These are phyloP conservation scores for Paramecium tetraurelia DNA, from an alignment of 73 alveolate species.

Conservation along the genomic window DNA sequence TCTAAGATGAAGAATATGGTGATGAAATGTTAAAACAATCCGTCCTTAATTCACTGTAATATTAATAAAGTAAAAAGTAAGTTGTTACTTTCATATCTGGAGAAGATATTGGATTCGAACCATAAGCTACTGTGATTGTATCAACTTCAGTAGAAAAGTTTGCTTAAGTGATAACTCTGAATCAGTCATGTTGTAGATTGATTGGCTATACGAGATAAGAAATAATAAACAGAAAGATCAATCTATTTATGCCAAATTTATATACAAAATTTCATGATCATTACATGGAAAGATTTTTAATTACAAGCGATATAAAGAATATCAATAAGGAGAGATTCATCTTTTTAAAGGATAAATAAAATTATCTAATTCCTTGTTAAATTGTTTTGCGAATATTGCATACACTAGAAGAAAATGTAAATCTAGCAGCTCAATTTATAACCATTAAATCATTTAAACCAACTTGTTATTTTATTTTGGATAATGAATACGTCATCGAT, in stretches of 20 bases:
- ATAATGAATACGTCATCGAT: not conserved
- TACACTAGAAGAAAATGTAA: not conserved
- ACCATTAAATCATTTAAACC: not conserved
- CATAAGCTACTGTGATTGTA: not conserved
- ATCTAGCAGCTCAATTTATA: not conserved
- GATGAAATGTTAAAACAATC: conserved; percentile 72
- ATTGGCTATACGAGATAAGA: conserved; percentile 2
- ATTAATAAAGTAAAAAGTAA: not conserved
- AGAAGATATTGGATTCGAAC: conserved; percentile 21
- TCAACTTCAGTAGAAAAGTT: not conserved
- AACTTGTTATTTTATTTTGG: not conserved
- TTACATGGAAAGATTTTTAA: not conserved
- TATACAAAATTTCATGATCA: conserved; percentile 6
- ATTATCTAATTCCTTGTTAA: not conserved
- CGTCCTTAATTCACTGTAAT: conserved; percentile 1
- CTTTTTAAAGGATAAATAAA: not conserved
- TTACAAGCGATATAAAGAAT: not conserved
- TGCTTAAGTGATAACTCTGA: not conserved
- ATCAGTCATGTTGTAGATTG: not conserved
- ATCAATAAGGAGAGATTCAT: not conserved
- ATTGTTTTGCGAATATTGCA: not conserved
- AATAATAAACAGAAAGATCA: conserved; percentile 7
- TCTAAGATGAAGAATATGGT: conserved; percentile 85
- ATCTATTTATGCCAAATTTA: not conserved
- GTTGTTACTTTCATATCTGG: not conserved